phyloP scores from a whole-genome alignment of 2,329 filamentous ascomycete species.

The Colletotrichum orchidophilum region DNA sequence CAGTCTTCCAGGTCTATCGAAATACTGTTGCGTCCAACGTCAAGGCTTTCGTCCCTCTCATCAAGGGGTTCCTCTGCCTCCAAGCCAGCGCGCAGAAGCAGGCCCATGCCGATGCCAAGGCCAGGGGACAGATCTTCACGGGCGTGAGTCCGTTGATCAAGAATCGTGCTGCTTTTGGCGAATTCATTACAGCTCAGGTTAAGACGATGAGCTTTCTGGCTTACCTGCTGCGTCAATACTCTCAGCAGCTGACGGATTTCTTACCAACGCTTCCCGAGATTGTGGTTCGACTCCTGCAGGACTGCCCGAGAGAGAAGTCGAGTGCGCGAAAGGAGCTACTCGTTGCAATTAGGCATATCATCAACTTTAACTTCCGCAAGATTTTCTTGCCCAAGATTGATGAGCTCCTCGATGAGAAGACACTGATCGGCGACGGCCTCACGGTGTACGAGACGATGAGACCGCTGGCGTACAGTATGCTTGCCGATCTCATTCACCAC shows the following conservation, averaged over 20 bases:
- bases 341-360: conserved; percentile 96
- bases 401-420: conserved; percentile 91
- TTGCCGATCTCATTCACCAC: conserved; percentile 97
- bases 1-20: conserved; percentile 94
- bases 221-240: conserved; percentile 88
- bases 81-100: conserved; percentile 94
- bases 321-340: conserved; percentile 92
- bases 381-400: conserved; percentile 96
- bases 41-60: conserved; percentile 89
- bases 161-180: conserved; percentile 92
- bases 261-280: conserved; percentile 86
- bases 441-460: conserved; percentile 98
- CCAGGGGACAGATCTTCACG: conserved; percentile 84
- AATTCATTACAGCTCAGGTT: conserved; percentile 97
- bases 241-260: conserved; percentile 88
- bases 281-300: conserved; percentile 88
- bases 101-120: conserved; percentile 85
- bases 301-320: conserved; percentile 95
- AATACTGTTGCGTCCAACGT: conserved; percentile 84
- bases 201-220: conserved; percentile 99
- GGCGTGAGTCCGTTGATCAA: conserved; percentile 94
- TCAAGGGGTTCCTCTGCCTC: conserved; percentile 87
- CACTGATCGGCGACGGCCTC: conserved; percentile 91
- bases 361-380: conserved; percentile 97
- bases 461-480: conserved; percentile 96